Evolutionary conservation across 2,329 filamentous ascomycete species (phyloP).

Genomic region (Tetracladium maxilliforme): DNA sequence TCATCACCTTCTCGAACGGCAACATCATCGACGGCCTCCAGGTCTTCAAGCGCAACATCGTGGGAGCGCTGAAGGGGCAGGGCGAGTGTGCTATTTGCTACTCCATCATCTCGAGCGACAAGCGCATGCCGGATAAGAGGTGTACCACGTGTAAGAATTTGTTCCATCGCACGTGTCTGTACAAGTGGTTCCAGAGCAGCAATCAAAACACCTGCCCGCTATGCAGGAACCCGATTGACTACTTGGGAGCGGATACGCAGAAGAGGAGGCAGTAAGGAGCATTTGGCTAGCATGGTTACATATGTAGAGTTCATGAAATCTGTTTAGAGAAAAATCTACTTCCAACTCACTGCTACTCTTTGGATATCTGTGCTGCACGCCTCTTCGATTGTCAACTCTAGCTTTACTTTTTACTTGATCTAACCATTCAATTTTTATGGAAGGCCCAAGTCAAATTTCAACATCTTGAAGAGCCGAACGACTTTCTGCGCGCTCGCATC

Average conservation of each 20-base stretch:
- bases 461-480: too few relatives aligned
- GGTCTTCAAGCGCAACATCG: constrained; percentile 76
- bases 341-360: too few relatives aligned
- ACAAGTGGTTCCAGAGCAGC: constrained; percentile 93
- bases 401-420: too few relatives aligned
- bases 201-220: constrained; percentile 85
- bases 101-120: constrained; percentile 78
- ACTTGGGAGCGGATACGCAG: constrained; percentile 14
- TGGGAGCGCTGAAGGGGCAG: constrained; percentile 80
- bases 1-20: constrained; percentile 88
- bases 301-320: too few relatives aligned
- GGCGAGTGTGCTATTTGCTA: constrained; percentile 96
- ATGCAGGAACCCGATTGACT: constrained; percentile 76
- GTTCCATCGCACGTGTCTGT: constrained; percentile 82
- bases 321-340: too few relatives aligned
- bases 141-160: constrained; percentile 88
- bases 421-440: too few relatives aligned
- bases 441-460: too few relatives aligned
- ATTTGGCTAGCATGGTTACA: too few relatives aligned
- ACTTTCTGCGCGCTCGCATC: too few relatives aligned
- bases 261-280: too few relatives aligned
- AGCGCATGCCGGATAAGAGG: constrained; percentile 79
- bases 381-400: too few relatives aligned
- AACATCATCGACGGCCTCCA: constrained; percentile 76
- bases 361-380: too few relatives aligned